These are phyloP conservation scores for Phytophthora sansomeana DNA, from an alignment of 352 stramenopile species.

Conservation along the genomic window DNA sequence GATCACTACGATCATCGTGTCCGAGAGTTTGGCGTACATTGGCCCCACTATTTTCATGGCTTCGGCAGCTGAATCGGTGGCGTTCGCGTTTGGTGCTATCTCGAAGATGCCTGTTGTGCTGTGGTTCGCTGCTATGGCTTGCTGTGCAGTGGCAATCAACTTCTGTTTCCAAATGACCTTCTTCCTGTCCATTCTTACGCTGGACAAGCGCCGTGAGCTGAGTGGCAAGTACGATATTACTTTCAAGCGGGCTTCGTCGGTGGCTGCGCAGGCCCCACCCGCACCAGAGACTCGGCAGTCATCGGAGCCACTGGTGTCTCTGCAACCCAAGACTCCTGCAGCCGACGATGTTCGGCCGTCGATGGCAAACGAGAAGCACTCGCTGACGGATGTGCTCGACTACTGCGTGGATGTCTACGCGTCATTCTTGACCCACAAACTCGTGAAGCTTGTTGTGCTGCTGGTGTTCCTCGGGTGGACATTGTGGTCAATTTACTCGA, in stretches of 20 bases:
- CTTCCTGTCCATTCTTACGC: constrained; percentile 64
- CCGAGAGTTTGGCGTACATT: constrained; percentile 55
- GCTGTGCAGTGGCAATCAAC: constrained; percentile 63
- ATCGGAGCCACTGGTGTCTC: constrained; percentile 29
- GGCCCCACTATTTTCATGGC: constrained; percentile 76
- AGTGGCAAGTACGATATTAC: constrained; percentile 64
- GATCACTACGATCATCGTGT: constrained; percentile 48
- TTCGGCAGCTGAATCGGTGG: constrained; percentile 57
- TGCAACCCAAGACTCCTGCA: constrained; percentile 42
- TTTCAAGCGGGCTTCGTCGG: constrained; percentile 40
- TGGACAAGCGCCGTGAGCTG: constrained; percentile 74
- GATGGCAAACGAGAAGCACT: constrained; percentile 21
- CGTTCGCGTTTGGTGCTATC: constrained; percentile 69
- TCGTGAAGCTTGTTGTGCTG: constrained; percentile 61
- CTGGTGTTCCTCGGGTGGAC: constrained; percentile 54
- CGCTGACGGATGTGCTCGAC: constrained; percentile 41
- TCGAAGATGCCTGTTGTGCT: constrained; percentile 69
- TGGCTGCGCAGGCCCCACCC: constrained; percentile 14
- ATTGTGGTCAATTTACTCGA: constrained; percentile 59
- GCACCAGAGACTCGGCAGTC: constrained; percentile 29
- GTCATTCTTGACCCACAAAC: constrained; percentile 49
- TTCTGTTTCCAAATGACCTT: constrained; percentile 72
- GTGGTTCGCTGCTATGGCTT: constrained; percentile 73
- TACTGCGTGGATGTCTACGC: constrained; percentile 57
- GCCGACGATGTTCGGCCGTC: constrained; percentile 23